Percentiles rank a stretch among this genome's conserved stretches.
Evolutionary conservation across 495 filamentous ascomycete genomes (phyloP).

Genomic region (Recurvomyces mirabilis): DNA sequence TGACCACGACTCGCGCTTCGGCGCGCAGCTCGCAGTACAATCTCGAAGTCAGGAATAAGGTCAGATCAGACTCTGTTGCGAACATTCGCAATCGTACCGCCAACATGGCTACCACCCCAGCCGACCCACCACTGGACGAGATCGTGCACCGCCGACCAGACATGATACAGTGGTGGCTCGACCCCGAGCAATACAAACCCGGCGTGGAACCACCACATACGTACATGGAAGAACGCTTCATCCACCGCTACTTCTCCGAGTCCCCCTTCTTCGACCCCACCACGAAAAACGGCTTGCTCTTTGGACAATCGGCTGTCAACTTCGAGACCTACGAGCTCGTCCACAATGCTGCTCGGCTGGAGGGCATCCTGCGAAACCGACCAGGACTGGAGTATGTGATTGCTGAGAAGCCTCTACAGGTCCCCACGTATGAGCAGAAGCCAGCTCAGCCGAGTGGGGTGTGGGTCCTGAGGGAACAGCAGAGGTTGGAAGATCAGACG

Average conservation of each 20-base stretch:
- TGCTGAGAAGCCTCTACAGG: slow-evolving; percentile 37
- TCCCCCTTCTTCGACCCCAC: slow-evolving; percentile 86
- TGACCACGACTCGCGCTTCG: no score
- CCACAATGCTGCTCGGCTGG: slow-evolving; percentile 65
- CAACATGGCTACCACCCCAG: slow-evolving; percentile 8
- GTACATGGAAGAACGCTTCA: slow-evolving; percentile 22
- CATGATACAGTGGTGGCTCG: slow-evolving; percentile 13
- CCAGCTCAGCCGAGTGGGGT: slow-evolving; percentile 50
- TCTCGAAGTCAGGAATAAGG: no score
- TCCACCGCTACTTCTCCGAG: slow-evolving; percentile 80
- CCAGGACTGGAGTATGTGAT: slow-evolving; percentile 46
- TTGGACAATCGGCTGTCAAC: slow-evolving; percentile 65
- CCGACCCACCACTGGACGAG: slow-evolving; percentile 15
- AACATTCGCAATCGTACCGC: background rate
- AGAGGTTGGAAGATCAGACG: slow-evolving; percentile 20
- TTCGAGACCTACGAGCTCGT: slow-evolving; percentile 45
- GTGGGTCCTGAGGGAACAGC: slow-evolving; percentile 91
- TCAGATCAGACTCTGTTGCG: no score
- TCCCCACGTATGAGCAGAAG: slow-evolving; percentile 33
- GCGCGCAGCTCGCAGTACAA: no score
- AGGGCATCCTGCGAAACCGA: slow-evolving; percentile 63
- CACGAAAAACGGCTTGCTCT: slow-evolving; percentile 74
- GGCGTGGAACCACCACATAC: background rate
- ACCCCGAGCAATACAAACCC: background rate
- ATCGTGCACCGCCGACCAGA: slow-evolving; percentile 5